A percentile compares a stretch with the other conserved stretches of the same genome.
phyloP scores from a whole-genome alignment of 2,329 filamentous ascomycete genomes.

The Paecilomyces sp. region DNA sequence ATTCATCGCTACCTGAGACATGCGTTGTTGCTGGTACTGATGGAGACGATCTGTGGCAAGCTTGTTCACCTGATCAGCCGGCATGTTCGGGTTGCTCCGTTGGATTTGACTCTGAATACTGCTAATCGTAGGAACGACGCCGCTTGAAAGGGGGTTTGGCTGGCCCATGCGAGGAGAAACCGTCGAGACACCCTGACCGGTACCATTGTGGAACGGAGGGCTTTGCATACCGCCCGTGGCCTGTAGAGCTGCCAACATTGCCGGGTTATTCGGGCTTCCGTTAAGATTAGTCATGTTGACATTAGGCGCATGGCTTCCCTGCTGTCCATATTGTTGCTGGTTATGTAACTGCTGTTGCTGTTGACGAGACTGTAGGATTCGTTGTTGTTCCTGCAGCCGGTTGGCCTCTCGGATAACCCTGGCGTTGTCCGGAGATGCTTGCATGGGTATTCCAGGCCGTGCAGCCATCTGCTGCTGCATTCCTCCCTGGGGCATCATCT shows the following conservation, averaged over 20 bases:
- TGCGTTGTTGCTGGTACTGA: slow-evolving; percentile 39
- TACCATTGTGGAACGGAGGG: slow-evolving; percentile 34
- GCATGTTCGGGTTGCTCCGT: slow-evolving; percentile 43
- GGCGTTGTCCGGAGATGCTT: slow-evolving; percentile 46
- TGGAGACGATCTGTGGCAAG: slow-evolving; percentile 46
- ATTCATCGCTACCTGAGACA: slow-evolving; percentile 47
- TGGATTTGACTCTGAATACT: slow-evolving; percentile 48
- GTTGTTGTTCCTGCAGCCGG: slow-evolving; percentile 46
- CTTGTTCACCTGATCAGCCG: slow-evolving; percentile 48
- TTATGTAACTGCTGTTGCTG: slow-evolving; percentile 34
- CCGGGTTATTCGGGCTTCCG: slow-evolving; percentile 32
- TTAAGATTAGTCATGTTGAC: slow-evolving; percentile 36
- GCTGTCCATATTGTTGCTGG: slow-evolving; percentile 33
- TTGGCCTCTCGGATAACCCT: slow-evolving; percentile 42
- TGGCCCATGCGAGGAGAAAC: slow-evolving; percentile 43
- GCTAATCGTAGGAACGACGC: slow-evolving; percentile 49
- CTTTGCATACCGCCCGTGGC: slow-evolving; percentile 36
- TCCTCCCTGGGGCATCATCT: slow-evolving; percentile 48
- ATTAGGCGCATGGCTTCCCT: slow-evolving; percentile 39
- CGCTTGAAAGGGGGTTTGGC: slow-evolving; percentile 45
- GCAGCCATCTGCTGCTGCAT: slow-evolving; percentile 43
- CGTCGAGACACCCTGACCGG: slow-evolving; percentile 33
- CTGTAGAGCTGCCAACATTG: slow-evolving; percentile 39
- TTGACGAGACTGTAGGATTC: slow-evolving; percentile 52
- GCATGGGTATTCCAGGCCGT: slow-evolving; percentile 41